Evolutionary conservation across 1,284 basidiomycete genomes (phyloP).

Genomic region (Phlebopus sp.): DNA sequence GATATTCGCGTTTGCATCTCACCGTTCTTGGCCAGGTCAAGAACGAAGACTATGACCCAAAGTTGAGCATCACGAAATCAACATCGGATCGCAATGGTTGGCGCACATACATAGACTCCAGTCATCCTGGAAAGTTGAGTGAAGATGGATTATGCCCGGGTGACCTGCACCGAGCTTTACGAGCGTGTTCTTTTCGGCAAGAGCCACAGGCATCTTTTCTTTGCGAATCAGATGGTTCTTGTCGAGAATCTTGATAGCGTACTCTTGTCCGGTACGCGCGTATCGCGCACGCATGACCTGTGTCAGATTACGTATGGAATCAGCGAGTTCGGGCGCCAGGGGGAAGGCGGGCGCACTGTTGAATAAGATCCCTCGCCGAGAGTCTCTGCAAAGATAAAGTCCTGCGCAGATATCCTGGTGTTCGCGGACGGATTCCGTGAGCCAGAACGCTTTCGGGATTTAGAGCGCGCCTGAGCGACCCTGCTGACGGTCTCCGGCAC

Average conservation of each 20-base stretch:
- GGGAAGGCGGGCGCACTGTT: constrained; percentile 47
- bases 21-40: constrained; percentile 88
- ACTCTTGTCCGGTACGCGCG: constrained; percentile 56
- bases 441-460: constrained; percentile 38
- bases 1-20: constrained; percentile 83
- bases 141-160: constrained; percentile 79
- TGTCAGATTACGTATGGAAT: constrained; percentile 10
- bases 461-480: constrained; percentile 24
- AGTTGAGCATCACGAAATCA: constrained; percentile 1
- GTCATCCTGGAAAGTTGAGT: constrained; percentile 83
- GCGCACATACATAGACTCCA: constrained; percentile 67
- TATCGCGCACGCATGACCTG: constrained; percentile 64
- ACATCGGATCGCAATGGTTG: neutral
- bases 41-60: constrained; percentile 71
- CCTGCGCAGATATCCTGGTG: constrained; percentile 47
- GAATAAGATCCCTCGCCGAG: constrained; percentile 81
- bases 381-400: constrained; percentile 68
- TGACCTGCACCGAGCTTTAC: constrained; percentile 66
- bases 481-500: constrained; percentile 11
- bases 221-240: constrained; percentile 70
- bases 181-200: constrained; percentile 64
- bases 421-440: constrained; percentile 49
- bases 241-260: constrained; percentile 76
- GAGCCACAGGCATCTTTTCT: constrained; percentile 62
- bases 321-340: constrained; percentile 4